Base-by-base conservation (phyloP, 495 filamentous ascomycete genomes). In the Penicillium cosmopolitanum region DNA sequence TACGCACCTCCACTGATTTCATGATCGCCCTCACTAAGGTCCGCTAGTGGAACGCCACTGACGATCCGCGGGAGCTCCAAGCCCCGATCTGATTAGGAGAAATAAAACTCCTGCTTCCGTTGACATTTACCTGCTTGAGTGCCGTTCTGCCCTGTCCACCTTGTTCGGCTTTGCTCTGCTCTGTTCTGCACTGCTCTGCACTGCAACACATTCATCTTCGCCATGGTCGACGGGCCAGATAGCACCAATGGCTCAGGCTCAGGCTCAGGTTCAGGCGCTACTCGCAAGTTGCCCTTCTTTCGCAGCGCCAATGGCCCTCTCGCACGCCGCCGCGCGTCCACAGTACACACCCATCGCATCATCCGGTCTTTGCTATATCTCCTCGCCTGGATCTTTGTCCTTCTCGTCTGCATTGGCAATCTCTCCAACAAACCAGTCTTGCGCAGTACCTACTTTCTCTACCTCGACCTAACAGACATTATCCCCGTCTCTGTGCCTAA, bases 401-500 rank as follows among this genome's bases (percentile, higher is more conserved):
- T 96, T 48, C 77, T 96, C 50, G 90, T 93, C 60, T 76, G 89
- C 55, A 84, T 96, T 62, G 93, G 89, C 65, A 91, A 87, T 73
- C 83, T 85, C 47, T 75, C 80, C 62, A 67, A 83, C 56, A 81
- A 78, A 44, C 61, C 82, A 12, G 84, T 91, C 18, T 72, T 92
- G 16, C 80, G 77, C 40, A 68, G 80, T 53, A 91, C 90, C 67
- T 96, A 90, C 73, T 96, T 96, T 75, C 85, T 93, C 67, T 86
- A 86, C 64, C 83, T 96, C 56, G 82, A 95, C 75, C 83, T 96
- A n/a, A 81, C 87, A 72, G 82, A 95, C 63, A 89, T 98, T 68
- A 87, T 97, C 53, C 91, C 92, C 0, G 72, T 82, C 9, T 85
- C 83, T 5, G 84, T 92, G 15, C 90, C 91, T 21, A 90, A 93